Evolutionary conservation across 1,284 basidiomycete species (phyloP), one percentile per base, ranked within the genome.

Genomic region (Microbotryomycetes sp.): DNA sequence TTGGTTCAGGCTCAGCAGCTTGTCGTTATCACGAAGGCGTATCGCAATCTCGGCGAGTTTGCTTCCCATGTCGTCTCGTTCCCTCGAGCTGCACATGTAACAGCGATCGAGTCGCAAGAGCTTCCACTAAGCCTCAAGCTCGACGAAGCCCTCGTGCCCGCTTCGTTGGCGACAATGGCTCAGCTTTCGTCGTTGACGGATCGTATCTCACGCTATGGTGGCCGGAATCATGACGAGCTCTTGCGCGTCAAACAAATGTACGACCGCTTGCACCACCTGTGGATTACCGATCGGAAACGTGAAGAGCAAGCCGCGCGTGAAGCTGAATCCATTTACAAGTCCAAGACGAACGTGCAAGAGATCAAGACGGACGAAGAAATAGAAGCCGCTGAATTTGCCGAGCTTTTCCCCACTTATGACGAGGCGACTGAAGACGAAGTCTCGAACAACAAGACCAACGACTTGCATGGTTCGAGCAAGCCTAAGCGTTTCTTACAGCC

Each of bases 301-400:
- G 84, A 86, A 63, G 81, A 83, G 49, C 82, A 88, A 66, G 80
- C 78, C 21, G 82, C 83, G 45, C 81, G 82, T 45, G 84, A 84
- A 35, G 81, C 84, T 0, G 82, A 83, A 30, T 88, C 88, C 53
- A 75, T 98, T 21, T 99, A 97, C 79, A 86, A 87, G 45, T 80
- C 81, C 57, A 85, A 82, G 48, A 80, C 80, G 58, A 76, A 81
- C 28, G 81, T 84, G 30, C 77, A 88, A 54, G 79, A 82, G 28
- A 80, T 81, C 27, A 76, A 81, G 11, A 81, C 81, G 13, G 93
- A 92, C 64, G 83, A 83, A 11, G 87, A 74, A 52, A 62, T 74
- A 15, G 75, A 72, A 51, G 70, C 69, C 2, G 66, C 63, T 48
- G 72, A 72, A 41, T 69, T 73, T 21, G 60, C 66, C 41, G 56